Base-by-base conservation (phyloP, 2,329 filamentous ascomycete genomes). In the Fusarium camptoceras region DNA sequence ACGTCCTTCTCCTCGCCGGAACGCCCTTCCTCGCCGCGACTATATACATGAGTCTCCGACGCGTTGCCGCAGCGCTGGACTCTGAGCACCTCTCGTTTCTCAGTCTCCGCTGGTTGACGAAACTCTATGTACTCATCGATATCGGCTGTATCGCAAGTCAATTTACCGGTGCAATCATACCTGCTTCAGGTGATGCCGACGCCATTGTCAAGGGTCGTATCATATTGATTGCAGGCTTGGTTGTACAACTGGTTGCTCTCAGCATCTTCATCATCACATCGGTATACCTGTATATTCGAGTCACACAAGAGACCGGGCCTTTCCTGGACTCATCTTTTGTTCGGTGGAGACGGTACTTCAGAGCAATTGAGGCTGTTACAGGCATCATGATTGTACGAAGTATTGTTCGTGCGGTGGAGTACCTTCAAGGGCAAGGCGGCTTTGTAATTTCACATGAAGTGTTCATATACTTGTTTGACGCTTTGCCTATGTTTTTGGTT, bases 381-480 rank as follows among this genome's bases (percentile, higher is more conserved):
- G 48, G 66, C 0, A 69, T 85, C 9, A 85, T 87, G 55, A 76
- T 84, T 20, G 73, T 85, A 8, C 76, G 85, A 43, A 83, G 81
- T 50, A 66, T 84, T 22, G 84, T 85, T 54, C 79, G 84, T 9
- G 79, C 84, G 3, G 64, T 85, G 7, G 85, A 86, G 71, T 86
- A 86, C 60, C 62, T 80, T 1, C 77, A 83, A 63, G 83, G 83
- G 3, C 78, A 81, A 10, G 73, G 58, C 1, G 83, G 83, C 0
- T 82, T 79, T 11, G 67, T 84, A 0, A 78, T 84, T 44, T 77
- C 75, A 3, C 79, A 82, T 37, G 83, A 85, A 66, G 68, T 74
- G 1, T 82, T 78, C 37, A 71, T 84, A 1, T 85, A 84, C 53
- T 56, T 83, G n/a, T 84, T 85, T 39, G 83, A 85, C 59, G 77